These are phyloP conservation scores for Condylostoma magnum DNA, from an alignment of 169 alveolate species.

Conservation along the genomic window DNA sequence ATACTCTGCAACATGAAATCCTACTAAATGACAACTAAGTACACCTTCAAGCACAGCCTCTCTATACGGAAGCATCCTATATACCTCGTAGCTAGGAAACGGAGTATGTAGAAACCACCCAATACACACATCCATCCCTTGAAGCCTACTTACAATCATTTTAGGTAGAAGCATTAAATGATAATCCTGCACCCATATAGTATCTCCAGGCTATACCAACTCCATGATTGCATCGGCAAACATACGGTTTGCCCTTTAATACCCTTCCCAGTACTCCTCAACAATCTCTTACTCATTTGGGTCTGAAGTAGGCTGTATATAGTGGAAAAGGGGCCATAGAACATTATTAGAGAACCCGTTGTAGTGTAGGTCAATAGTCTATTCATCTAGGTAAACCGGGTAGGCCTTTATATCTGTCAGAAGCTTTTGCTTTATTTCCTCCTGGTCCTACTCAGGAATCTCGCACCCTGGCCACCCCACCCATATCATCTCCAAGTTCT, in stretches of 20 bases:
- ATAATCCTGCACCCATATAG: conserved; percentile 53
- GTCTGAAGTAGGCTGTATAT: conserved; percentile 39
- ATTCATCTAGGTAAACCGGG: conserved; percentile 49
- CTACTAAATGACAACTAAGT: conserved; percentile 27
- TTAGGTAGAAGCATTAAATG: conserved; percentile 42
- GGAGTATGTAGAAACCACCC: conserved; percentile 35
- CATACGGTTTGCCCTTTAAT: conserved; percentile 45
- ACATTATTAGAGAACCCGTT: conserved; percentile 59
- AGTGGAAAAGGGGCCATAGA: conserved; percentile 59
- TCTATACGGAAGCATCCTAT: conserved; percentile 37
- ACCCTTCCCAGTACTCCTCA: conserved; percentile 49
- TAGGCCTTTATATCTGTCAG: neutral
- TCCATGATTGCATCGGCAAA: conserved; percentile 43
- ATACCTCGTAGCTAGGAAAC: conserved; percentile 14
- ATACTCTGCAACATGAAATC: conserved; percentile 32
- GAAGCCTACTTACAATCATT: conserved; percentile 13
- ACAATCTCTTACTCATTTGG: neutral
- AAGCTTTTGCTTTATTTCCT: conserved; percentile 22
- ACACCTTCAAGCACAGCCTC: conserved; percentile 40
- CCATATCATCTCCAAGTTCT: conserved; percentile 46
- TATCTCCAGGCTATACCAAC: too few species aligned
- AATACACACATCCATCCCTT: conserved; percentile 15
- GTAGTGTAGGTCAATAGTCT: conserved; percentile 44
- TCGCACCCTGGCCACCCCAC: conserved; percentile 64
- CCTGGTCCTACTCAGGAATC: conserved; percentile 34